These are phyloP conservation scores for Mercurialis annua DNA, from an alignment of 345 rosid genomes.

Conservation along the genomic window DNA sequence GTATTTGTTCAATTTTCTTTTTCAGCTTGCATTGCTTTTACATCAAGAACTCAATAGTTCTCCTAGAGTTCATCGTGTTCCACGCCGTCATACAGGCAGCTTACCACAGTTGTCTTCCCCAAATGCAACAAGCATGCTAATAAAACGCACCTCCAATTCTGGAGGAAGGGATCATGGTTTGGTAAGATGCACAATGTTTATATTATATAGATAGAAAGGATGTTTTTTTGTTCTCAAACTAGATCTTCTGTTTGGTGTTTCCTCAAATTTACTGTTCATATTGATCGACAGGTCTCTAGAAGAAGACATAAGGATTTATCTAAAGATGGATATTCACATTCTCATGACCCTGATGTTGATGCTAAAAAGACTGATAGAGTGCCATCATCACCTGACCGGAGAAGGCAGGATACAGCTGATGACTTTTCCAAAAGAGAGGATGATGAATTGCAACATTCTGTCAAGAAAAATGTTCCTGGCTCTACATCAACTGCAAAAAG, in stretches of 20 bases:
- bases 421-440: constrained; percentile 45
- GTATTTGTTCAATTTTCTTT: constrained; percentile 18
- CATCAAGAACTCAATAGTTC: constrained; percentile 99
- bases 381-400: constrained; percentile 59
- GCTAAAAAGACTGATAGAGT: constrained; percentile 49
- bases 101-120: constrained; percentile 74
- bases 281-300: constrained; percentile 51
- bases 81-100: constrained; percentile 83
- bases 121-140: constrained; percentile 51
- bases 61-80: constrained; percentile 97
- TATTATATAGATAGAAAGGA: not conserved
- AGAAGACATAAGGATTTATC: constrained; percentile 71
- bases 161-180: constrained; percentile 63
- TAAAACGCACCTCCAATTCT: constrained; percentile 73
- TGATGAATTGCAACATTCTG: constrained; percentile 40
- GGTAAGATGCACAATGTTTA: constrained; percentile 42
- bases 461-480: constrained; percentile 40
- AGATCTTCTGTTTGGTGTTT: constrained; percentile 6
- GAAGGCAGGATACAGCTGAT: constrained; percentile 48
- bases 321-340: constrained; percentile 43
- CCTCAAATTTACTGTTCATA: not conserved
- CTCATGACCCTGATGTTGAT: constrained; percentile 58
- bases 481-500: constrained; percentile 60
- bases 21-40: constrained; percentile 90
- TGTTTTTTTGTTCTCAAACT: not conserved